Conservation (phyloP, 1,284 basidiomycete genomes). For the Puccinia novopanici region DNA sequence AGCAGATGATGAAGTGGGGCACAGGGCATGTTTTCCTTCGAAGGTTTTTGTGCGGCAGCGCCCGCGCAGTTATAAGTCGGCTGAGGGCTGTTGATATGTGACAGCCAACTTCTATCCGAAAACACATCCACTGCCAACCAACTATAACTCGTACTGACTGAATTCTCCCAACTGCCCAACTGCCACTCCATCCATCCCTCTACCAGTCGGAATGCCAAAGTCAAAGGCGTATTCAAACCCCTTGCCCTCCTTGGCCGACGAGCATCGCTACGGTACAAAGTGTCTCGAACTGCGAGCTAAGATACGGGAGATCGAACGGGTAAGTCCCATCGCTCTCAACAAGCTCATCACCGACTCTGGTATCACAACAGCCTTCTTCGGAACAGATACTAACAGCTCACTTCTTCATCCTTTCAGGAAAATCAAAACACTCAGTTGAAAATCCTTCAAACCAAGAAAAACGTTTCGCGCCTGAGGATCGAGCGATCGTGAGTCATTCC, state of each 20-base stretch:
- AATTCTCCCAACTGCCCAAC: too few relatives aligned
- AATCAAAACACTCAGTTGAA: constrained; percentile 38
- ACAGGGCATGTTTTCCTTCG: too few relatives aligned
- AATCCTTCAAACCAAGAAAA: constrained; percentile 46
- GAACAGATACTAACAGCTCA: not conserved
- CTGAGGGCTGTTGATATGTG: too few relatives aligned
- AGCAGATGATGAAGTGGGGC: too few relatives aligned
- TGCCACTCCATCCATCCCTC: too few relatives aligned
- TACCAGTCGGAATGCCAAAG: constrained; percentile 43
- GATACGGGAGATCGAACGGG: constrained; percentile 43
- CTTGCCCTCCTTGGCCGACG: constrained; percentile 39
- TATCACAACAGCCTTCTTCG: not conserved
- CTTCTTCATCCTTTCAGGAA: constrained; percentile 23
- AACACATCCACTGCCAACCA: too few relatives aligned
- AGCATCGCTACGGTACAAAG: constrained; percentile 46
- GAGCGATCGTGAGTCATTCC: constrained; percentile 33
- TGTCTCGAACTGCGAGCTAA: constrained; percentile 37
- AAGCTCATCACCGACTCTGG: not conserved
- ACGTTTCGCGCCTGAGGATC: constrained; percentile 36
- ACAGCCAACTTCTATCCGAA: too few relatives aligned
- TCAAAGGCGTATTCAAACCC: constrained; percentile 48
- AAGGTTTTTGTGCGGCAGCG: too few relatives aligned
- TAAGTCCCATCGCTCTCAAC: constrained; percentile 7
- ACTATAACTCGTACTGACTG: too few relatives aligned
- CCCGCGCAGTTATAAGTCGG: too few relatives aligned